These are phyloP conservation scores for Scenedesmus sp. DNA, from an alignment of 163 green algal species.

Conservation along the genomic window DNA sequence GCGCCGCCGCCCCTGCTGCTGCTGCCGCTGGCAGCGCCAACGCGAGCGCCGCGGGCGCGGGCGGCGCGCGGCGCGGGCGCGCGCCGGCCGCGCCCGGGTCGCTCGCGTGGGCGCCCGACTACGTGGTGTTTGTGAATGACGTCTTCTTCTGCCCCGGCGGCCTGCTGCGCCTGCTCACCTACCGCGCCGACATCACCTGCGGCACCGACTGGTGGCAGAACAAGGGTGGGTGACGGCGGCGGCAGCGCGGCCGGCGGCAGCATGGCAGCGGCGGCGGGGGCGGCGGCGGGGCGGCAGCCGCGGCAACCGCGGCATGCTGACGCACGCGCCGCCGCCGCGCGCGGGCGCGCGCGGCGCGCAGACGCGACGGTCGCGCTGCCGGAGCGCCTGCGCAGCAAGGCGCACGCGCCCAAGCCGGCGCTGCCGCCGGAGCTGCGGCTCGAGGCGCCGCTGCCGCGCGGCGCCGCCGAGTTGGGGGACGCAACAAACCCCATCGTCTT, in stretches of 20 bases:
- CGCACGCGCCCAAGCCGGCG: not conserved
- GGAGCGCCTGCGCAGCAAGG: not conserved
- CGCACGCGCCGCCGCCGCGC: no score
- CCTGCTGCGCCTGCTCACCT: constrained; percentile 60
- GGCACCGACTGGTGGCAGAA: constrained; percentile 70
- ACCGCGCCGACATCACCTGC: constrained; percentile 67
- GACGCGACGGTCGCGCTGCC: constrained; percentile 27
- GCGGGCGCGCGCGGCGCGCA: no score
- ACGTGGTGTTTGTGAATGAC: constrained; percentile 77
- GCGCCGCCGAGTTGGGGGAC: not conserved
- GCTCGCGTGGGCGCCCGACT: constrained; percentile 44
- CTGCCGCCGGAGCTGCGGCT: constrained; percentile 2
- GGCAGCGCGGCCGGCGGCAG: no score
- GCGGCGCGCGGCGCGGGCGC: not conserved
- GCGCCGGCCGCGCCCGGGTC: not conserved
- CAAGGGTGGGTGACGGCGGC: no score
- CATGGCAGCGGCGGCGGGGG: no score
- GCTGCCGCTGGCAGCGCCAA: not conserved
- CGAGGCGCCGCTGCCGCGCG: not conserved
- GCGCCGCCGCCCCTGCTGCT: not conserved
- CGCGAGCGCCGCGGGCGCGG: not conserved
- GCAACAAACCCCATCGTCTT: constrained; percentile 37
- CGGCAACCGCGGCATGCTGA: not conserved
- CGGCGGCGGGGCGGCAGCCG: no score
- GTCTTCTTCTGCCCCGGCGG: constrained; percentile 71